phyloP scores from a whole-genome alignment of 2,329 filamentous ascomycete species.

The Pseudonectria buxi region DNA sequence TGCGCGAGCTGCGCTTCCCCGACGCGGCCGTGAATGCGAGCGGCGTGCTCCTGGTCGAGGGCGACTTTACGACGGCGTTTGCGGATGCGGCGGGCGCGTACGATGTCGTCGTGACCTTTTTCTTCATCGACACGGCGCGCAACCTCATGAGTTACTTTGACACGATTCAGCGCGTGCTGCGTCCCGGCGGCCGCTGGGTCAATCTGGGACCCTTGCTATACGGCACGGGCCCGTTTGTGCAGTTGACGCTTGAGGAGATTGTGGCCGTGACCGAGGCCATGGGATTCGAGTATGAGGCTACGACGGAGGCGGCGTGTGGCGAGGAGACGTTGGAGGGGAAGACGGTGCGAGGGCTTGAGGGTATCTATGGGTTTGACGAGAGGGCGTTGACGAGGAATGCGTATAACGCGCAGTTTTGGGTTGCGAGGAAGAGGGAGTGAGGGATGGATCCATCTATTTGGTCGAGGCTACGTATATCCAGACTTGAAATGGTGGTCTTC shows the following conservation, averaged over 20 bases:
- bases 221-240: conserved; percentile 46
- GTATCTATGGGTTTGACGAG: conserved; percentile 46
- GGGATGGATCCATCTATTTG: too few species aligned
- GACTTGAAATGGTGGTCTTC: too few species aligned
- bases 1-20: conserved; percentile 40
- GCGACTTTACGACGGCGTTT: conserved; percentile 46
- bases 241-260: conserved; percentile 49
- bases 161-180: conserved; percentile 42
- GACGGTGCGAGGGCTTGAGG: conserved; percentile 38
- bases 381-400: conserved; percentile 44
- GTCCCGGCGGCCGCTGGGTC: conserved; percentile 44
- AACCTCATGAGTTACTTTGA: conserved; percentile 50
- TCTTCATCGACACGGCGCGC: conserved; percentile 55
- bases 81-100: conserved; percentile 23
- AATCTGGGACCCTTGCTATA: conserved; percentile 52
- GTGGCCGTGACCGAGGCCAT: conserved; percentile 39
- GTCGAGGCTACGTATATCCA: too few species aligned
- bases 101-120: conserved; percentile 48
- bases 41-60: conserved; percentile 43
- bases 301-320: conserved; percentile 35
- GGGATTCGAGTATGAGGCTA: conserved; percentile 43
- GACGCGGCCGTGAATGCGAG: conserved; percentile 29
- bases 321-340: conserved; percentile 34
- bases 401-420: conserved; percentile 50
- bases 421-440: conserved; percentile 28